Evolutionary conservation across 2,329 filamentous ascomycete species (phyloP), one percentile per base, ranked within the genome.

Genomic region (Colletotrichum sp.): DNA sequence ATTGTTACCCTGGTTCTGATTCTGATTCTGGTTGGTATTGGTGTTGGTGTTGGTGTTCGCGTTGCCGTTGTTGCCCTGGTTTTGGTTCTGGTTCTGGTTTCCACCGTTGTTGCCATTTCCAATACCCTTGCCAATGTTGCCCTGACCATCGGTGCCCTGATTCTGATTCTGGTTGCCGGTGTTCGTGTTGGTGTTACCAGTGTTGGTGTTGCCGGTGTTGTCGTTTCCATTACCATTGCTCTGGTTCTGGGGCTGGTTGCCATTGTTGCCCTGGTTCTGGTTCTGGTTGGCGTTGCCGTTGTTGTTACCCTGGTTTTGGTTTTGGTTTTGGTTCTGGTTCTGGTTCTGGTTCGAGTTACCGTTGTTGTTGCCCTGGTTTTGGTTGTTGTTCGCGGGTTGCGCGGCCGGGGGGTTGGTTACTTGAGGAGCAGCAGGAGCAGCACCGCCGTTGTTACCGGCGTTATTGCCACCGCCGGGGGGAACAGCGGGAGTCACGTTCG

Each of bases 401-500:
- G 67, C 38, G 16, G 66, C 61, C 15, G 70, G 48, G 8, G 67
- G 8, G 15, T 58, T 24, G 16, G 58, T 69, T 6, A 57, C 70
- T n/a, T 72, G 48, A 12, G 76, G 69, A 30, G 73, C 24, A 3
- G 61, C 55, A 4, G 43, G 43, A 21, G 60, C 34, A 28, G 30
- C 65, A 21, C 67, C 67, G 6, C 26, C 26, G 10, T 58, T 52
- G 28, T 71, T 71, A n/a, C 66, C 67, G n/a, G 43, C 43, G 30
- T 58, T 55, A 36, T 71, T 71, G 24, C 70, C 57, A 21, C 60
- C 66, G 0, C 43, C 28, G 10, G 55, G 63, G 26, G 72, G 72
- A 7, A 74, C 61, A 9, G 70, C 32, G 38, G 71, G 70, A 66
- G 74, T 74, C 7, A 66, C 65, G 34, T 69, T 74, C 10, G 76